Evolutionary conservation across 306 rosid species (phyloP).

Genomic region (apple (Malus domestica)): ASM211411v1 NC_041790.1:9623501-9624000

Average conservation of each 20-base stretch:
- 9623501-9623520: conserved; percentile 49
- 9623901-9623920: conserved; percentile 56
- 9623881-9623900: conserved; percentile 62
- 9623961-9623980: background rate
- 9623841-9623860: conserved; percentile 58
- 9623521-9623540: conserved; percentile 34
- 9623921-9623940: conserved; percentile 55
- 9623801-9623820: conserved; percentile 75
- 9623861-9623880: conserved; percentile 73
- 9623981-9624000: background rate
- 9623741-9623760: conserved; percentile 70
- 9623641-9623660: background rate
- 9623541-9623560: conserved; percentile 11
- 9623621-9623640: conserved; percentile 3
- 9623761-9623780: conserved; percentile 65
- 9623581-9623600: background rate
- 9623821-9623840: conserved; percentile 60
- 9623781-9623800: conserved; percentile 63
- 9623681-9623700: conserved; percentile 8
- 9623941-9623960: conserved; percentile 20
- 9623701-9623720: conserved; percentile 32
- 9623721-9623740: conserved; percentile 55
- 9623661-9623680: background rate
- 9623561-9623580: conserved; percentile 8
- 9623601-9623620: background rate